A percentile compares a stretch with the other conserved stretches of the same genome.
Conservation (phyloP, 371 early-diverging fungal genomes). For the Rozella allomycis region DNA sequence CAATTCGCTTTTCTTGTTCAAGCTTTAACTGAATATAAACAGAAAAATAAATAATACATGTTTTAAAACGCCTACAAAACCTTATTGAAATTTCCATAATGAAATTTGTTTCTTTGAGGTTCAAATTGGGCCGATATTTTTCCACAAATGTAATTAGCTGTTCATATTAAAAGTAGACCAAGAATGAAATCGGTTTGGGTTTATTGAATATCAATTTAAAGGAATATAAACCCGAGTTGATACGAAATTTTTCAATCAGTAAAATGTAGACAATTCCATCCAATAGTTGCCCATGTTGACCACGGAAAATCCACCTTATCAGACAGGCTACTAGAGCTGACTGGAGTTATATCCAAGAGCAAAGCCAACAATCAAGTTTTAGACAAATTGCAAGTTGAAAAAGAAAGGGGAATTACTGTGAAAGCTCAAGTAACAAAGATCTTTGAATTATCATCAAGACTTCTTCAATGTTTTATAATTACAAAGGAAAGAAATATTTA, state of each 20-base stretch:
- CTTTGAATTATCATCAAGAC: conserved; percentile 27
- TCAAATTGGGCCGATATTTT: too few species aligned
- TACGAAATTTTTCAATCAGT: conserved; percentile 89
- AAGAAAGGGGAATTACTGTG: conserved; percentile 88
- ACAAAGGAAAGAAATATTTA: conserved; percentile 47
- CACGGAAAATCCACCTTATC: conserved; percentile 89
- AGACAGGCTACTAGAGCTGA: conserved; percentile 58
- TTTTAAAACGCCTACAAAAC: too few species aligned
- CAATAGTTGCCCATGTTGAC: conserved; percentile 88
- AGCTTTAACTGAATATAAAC: too few species aligned
- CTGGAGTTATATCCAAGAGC: conserved; percentile 10
- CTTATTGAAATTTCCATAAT: too few species aligned
- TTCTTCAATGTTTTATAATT: conserved; percentile 59
- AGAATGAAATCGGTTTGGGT: too few species aligned
- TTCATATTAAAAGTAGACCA: too few species aligned
- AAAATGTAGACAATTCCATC: too few species aligned
- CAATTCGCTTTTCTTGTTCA: too few species aligned
- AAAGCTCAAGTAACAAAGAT: conserved; percentile 68
- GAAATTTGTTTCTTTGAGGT: too few species aligned
- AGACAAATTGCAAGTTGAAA: conserved; percentile 82
- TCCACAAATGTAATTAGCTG: too few species aligned
- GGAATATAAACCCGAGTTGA: conserved; percentile 47
- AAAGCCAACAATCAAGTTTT: conserved; percentile 58
- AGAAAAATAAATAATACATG: too few species aligned
- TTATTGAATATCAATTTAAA: too few species aligned